Base-by-base conservation (phyloP, 2,329 filamentous ascomycete genomes). In the Trichothecium roseum region DNA sequence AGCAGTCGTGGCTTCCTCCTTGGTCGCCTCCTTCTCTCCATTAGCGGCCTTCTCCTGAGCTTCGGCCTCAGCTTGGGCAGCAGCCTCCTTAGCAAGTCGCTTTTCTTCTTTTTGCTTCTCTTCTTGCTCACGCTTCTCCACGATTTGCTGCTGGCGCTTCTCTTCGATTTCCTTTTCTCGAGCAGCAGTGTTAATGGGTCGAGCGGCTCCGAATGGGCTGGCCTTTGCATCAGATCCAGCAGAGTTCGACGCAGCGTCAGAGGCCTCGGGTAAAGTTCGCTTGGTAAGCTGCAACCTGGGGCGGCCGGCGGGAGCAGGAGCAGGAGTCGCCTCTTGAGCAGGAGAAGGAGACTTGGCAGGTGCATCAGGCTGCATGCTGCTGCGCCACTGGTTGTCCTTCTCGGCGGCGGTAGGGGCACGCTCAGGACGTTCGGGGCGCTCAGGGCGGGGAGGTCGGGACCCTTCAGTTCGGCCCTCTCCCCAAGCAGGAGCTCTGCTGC, bases 131-230 rank as follows among this genome's bases (percentile, higher is more conserved):
- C 81, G 84, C 74, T 93, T 94, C 59, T 91, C 80, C 44, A 78
- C 78, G 18, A 87, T 43, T 6, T 74, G 72, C 39, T 84, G 68
- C 50, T 83, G 68, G 45, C 83, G 74, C 71, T 86, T 94, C 64
- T 94, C 86, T 51, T 93, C 89, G 39, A 98, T 78, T 57, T 93
- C 81, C 49, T 80, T 81, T 65, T 96, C 89, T 45, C 84, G 80
- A 12, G 87, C 74, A 31, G 85, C 84, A 32, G 89, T 96, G 61
- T 98, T 88, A 49, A 96, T 94, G 37, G 91, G 91, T 42, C 83
- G 80, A 38, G 91, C 91, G 41, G 84, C 88, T 50, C 91, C 91
- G 55, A 98, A 98, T 28, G 87, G 87, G 59, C 82, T 96, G 18
- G 87, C 74, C 68, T 95, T 96, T 29, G 84, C 67, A 50, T 91